Base-by-base conservation (phyloP, 2,329 filamentous ascomycete genomes). In the Nigrospora sphaerica region DNA sequence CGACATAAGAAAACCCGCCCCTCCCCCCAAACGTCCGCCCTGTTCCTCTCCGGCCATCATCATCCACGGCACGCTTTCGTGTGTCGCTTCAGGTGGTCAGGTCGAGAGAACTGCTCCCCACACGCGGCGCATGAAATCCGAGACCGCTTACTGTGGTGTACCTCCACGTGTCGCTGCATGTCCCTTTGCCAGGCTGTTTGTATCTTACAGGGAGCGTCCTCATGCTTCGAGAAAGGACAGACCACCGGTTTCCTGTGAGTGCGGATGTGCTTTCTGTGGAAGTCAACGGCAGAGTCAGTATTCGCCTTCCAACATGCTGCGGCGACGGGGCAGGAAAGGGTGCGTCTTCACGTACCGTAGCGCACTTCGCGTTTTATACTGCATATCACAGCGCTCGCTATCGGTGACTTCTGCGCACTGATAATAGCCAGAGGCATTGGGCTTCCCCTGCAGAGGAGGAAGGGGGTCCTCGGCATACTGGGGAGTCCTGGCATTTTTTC, bases 11-110 rank as follows among this genome's bases (percentile, higher is more conserved):
- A 31, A 16, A 19, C 7, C 32, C 19, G 7, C 6, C 32, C 32
- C 19, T 19, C 23, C 40, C 23, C 23, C 23, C 6, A 28, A 28
- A 16, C 40, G 16, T 3, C 33, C 32, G 4, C 5, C n/a, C 9
- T 12, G 4, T 1, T 13, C 19, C 9, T 10, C n/a, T 17, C 33
- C n/a, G 17, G 17, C 32, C 6, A 32, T 41, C n/a, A 14, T 17
- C 14, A 12, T 13, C 1, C 23, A 17, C 39, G 17, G 32, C 18
- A 42, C 7, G 34, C 42, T 10, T 45, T 39, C 1, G 17, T 7
- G 18, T 49, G 47, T 16, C 44, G 34, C 28, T 37, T 42, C 18
- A 49, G 2, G 17, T 49, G 44, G 17, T 49, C 47, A 2, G n/a
- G 4, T 18, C 47, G 23, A 7, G 33, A n/a, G 6, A 38, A 46